Evolutionary conservation across 768 basidiomycete species (phyloP).

Genomic region (Hygrocybe coccinea): DNA sequence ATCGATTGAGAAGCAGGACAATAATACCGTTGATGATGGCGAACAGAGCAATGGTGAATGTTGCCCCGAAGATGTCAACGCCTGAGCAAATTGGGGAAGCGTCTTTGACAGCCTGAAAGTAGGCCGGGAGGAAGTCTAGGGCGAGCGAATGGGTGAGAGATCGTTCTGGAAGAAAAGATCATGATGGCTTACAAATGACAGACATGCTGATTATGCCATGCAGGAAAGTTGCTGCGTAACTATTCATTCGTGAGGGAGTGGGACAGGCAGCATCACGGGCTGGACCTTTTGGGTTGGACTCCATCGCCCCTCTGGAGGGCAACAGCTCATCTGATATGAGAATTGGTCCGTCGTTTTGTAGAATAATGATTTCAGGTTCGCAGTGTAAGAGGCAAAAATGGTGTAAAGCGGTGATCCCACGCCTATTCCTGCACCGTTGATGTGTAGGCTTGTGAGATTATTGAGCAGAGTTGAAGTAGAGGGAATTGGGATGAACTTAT

Average conservation of each 20-base stretch:
- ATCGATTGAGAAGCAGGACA: constrained; percentile 27
- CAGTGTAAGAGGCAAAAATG: background rate
- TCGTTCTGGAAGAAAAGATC: background rate
- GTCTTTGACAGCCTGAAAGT: constrained; percentile 42
- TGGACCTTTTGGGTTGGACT: background rate
- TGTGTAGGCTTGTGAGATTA: background rate
- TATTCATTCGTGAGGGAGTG: constrained; percentile 11
- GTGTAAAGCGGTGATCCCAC: background rate
- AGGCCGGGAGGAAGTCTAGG: constrained; percentile 39
- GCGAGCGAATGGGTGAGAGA: background rate
- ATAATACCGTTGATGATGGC: constrained; percentile 34
- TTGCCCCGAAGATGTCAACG: constrained; percentile 31
- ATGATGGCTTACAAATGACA: constrained; percentile 19
- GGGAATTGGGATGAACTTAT: background rate
- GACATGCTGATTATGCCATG: constrained; percentile 21
- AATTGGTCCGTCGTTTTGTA: background rate
- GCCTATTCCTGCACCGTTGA: background rate
- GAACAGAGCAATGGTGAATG: constrained; percentile 35
- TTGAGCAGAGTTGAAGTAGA: background rate
- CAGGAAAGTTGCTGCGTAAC: constrained; percentile 28
- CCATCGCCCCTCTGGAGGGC: background rate
- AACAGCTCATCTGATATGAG: background rate
- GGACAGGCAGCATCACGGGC: background rate
- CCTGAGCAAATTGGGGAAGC: constrained; percentile 35
- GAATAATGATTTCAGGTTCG: background rate